phyloP scores from a whole-genome alignment of 2,329 filamentous ascomycete genomes.

The Botrytis fragariae region DNA sequence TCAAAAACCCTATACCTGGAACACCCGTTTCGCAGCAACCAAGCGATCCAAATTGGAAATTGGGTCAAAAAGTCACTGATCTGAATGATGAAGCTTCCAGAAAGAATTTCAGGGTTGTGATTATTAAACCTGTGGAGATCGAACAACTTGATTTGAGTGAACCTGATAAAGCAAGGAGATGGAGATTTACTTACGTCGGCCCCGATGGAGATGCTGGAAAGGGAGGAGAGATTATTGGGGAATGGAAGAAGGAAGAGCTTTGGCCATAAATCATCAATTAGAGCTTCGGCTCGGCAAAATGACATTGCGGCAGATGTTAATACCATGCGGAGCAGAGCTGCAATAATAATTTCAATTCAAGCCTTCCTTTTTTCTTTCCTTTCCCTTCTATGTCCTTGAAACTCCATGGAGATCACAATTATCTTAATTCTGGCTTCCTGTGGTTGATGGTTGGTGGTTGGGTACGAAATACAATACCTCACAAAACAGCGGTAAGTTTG shows the following conservation, averaged over 20 bases:
- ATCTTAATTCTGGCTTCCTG: background rate
- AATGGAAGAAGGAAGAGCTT: slow-evolving; percentile 48
- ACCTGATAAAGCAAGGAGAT: slow-evolving; percentile 54
- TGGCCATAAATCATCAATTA: slow-evolving; percentile 32
- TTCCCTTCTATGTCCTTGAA: too few relatives aligned
- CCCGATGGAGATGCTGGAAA: slow-evolving; percentile 40
- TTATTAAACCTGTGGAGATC: slow-evolving; percentile 73
- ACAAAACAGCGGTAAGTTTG: slow-evolving; percentile 1
- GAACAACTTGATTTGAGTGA: slow-evolving; percentile 62
- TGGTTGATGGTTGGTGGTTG: background rate
- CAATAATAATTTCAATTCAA: background rate
- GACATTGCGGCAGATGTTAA: background rate
- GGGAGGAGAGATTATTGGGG: slow-evolving; percentile 52
- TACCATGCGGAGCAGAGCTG: background rate
- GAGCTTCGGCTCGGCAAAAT: background rate
- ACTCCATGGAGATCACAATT: background rate
- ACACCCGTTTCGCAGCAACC: slow-evolving; percentile 53
- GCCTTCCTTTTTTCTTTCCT: background rate
- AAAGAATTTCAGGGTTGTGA: slow-evolving; percentile 73
- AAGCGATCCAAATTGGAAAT: slow-evolving; percentile 42
- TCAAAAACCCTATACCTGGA: slow-evolving; percentile 67
- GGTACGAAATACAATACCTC: background rate
- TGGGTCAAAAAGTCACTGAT: slow-evolving; percentile 61
- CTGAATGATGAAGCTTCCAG: slow-evolving; percentile 62
- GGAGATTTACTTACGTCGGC: slow-evolving; percentile 55